A percentile compares a stretch with the other conserved stretches of the same genome.
phyloP scores from a whole-genome alignment of 23 red algal species.

The Agarophyton chilense region DNA sequence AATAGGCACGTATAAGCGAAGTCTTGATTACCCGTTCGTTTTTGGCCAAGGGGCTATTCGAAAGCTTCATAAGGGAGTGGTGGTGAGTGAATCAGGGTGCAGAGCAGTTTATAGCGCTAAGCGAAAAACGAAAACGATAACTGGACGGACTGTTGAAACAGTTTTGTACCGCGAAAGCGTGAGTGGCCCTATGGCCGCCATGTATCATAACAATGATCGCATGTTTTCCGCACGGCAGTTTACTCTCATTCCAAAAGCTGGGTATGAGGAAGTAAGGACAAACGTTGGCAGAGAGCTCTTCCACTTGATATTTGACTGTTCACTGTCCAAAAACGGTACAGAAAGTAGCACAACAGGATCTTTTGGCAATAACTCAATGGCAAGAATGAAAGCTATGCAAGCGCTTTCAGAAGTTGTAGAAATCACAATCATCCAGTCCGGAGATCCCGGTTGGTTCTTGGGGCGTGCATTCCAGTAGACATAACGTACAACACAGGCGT shows the following conservation, averaged over 20 bases:
- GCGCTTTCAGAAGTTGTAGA: background rate
- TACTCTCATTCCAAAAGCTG: slow-evolving; percentile 13
- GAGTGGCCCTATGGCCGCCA: slow-evolving; percentile 16
- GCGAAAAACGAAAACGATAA: background rate
- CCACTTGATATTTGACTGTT: background rate
- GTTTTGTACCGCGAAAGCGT: slow-evolving; percentile 31
- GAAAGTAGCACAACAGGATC: no score
- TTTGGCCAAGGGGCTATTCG: slow-evolving; percentile 2
- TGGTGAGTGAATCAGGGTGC: slow-evolving; percentile 25
- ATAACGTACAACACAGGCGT: background rate
- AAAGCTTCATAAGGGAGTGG: background rate
- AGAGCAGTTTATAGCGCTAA: background rate
- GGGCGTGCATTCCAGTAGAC: slow-evolving; percentile 18
- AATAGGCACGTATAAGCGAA: background rate
- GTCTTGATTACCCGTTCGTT: slow-evolving; percentile 19
- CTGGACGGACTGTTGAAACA: slow-evolving; percentile 5
- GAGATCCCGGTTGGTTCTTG: background rate
- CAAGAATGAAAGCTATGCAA: background rate
- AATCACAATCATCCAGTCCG: background rate
- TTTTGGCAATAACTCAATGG: no score
- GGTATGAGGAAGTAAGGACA: background rate
- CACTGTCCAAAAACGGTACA: background rate
- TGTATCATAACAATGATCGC: slow-evolving; percentile 19
- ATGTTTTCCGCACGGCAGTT: background rate
- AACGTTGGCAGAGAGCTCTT: background rate